Evolutionary conservation across 345 rosid genomes (phyloP).

Genomic region (Populus deltoides): DNA sequence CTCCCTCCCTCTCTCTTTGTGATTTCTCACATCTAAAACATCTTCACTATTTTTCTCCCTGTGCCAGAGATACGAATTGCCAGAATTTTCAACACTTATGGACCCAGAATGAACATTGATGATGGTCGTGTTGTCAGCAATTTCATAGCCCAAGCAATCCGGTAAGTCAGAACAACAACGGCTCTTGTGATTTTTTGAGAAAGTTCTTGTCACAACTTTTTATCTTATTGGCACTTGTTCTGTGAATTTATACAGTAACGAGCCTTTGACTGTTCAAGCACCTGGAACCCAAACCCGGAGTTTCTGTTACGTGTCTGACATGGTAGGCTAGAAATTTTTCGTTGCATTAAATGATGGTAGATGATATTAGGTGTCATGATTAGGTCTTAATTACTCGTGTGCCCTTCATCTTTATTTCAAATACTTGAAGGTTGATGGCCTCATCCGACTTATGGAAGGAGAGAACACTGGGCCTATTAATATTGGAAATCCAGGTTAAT

Average conservation of each 20-base stretch:
- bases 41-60: not conserved
- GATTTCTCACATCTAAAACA: not conserved
- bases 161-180: constrained; percentile 34
- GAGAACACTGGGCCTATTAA: constrained; percentile 89
- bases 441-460: constrained; percentile 91
- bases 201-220: not conserved
- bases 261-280: constrained; percentile 83
- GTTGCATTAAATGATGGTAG: not conserved
- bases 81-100: constrained; percentile 91
- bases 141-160: constrained; percentile 92
- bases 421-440: constrained; percentile 72
- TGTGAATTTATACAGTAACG: constrained; percentile 47
- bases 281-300: constrained; percentile 98
- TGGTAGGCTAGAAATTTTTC: constrained; percentile 46
- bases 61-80: constrained; percentile 75
- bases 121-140: constrained; percentile 98
- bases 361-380: not conserved
- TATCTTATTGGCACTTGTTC: not conserved
- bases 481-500: constrained; percentile 75
- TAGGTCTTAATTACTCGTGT: not conserved
- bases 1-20: not conserved
- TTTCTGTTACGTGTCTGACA: constrained; percentile 92
- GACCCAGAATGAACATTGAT: constrained; percentile 94
- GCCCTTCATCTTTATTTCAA: not conserved
- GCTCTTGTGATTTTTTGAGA: not conserved